Percentiles rank a stretch among this genome's conserved stretches.
Conservation (phyloP, 805 yeast species). For the Starmerella riodocensis region DNA sequence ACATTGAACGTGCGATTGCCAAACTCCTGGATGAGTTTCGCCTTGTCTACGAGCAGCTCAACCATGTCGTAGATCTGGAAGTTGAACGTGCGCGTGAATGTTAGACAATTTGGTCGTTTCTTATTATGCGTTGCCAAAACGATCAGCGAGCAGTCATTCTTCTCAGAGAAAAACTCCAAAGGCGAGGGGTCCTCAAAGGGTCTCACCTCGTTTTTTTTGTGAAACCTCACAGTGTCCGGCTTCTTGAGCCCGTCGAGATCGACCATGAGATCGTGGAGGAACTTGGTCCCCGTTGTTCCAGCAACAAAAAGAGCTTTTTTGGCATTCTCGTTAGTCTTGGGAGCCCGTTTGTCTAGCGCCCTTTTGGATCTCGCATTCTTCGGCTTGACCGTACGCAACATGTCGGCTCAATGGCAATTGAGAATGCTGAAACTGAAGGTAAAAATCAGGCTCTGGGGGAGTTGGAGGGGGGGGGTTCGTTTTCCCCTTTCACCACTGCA, state of each 20-base stretch:
- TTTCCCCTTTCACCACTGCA: no score
- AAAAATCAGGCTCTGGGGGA: no score
- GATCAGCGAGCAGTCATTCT: constrained; percentile 78
- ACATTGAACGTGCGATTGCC: constrained; percentile 64
- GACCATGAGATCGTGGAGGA: constrained; percentile 75
- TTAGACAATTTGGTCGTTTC: constrained; percentile 83
- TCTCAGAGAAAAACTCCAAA: constrained; percentile 85
- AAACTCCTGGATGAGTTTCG: constrained; percentile 67
- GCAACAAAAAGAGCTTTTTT: constrained; percentile 86
- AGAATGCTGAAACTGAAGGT: no score
- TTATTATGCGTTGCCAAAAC: constrained; percentile 71
- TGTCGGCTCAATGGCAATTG: neutral
- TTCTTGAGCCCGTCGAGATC: constrained; percentile 83
- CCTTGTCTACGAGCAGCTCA: constrained; percentile 55
- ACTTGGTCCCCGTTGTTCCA: constrained; percentile 65
- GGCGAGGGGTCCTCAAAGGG: constrained; percentile 85
- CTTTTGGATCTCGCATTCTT: constrained; percentile 92
- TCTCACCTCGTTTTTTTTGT: constrained; percentile 73
- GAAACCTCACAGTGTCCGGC: constrained; percentile 77
- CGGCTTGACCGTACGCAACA: constrained; percentile 50
- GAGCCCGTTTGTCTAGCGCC: constrained; percentile 76
- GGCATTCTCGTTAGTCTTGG: constrained; percentile 78
- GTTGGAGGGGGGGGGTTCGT: no score
- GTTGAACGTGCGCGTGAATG: constrained; percentile 81
- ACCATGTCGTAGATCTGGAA: constrained; percentile 87